Percentiles rank a stretch among this genome's conserved stretches.
Evolutionary conservation across 768 basidiomycete species (phyloP).

Genomic region (Infundibulicybe gibba): DNA sequence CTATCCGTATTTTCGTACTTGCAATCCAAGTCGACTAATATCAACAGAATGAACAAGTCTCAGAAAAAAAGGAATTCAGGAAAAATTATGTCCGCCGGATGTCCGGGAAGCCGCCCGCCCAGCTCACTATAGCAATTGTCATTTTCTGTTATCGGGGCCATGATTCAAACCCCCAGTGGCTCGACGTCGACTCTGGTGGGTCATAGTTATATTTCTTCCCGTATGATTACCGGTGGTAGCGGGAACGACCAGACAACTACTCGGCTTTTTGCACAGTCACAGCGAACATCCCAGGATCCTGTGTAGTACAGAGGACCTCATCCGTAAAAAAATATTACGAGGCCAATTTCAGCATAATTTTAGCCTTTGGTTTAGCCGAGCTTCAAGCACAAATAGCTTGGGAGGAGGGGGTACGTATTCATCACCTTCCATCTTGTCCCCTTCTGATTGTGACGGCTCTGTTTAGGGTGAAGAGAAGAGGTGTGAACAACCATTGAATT

Average conservation of each 20-base stretch:
- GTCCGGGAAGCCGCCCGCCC: slow-evolving; percentile 4
- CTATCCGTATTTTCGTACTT: neutral
- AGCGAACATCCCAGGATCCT: too few relatives aligned
- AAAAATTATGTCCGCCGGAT: slow-evolving; percentile 11
- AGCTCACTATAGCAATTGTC: slow-evolving; percentile 5
- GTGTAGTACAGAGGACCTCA: too few relatives aligned
- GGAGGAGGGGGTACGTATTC: too few relatives aligned
- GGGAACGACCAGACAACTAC: slow-evolving; percentile 13
- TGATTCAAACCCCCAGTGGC: slow-evolving; percentile 16
- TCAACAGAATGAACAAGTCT: slow-evolving; percentile 32
- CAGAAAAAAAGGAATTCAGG: slow-evolving; percentile 20
- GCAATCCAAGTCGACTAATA: neutral
- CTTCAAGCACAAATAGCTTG: too few relatives aligned
- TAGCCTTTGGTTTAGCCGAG: too few relatives aligned
- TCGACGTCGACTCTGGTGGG: slow-evolving; percentile 18
- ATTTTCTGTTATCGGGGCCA: slow-evolving; percentile 20
- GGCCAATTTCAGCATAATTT: too few relatives aligned
- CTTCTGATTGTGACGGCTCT: too few relatives aligned
- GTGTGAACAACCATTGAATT: too few relatives aligned
- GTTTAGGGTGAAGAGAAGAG: too few relatives aligned
- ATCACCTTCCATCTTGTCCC: neutral
- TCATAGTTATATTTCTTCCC: neutral
- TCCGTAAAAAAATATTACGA: too few relatives aligned
- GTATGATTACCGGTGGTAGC: neutral
- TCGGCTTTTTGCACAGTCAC: slow-evolving; percentile 13